Evolutionary conservation across 1,139 yeast species (phyloP).

Genomic region (Sugiyamaella neomexicana): DNA sequence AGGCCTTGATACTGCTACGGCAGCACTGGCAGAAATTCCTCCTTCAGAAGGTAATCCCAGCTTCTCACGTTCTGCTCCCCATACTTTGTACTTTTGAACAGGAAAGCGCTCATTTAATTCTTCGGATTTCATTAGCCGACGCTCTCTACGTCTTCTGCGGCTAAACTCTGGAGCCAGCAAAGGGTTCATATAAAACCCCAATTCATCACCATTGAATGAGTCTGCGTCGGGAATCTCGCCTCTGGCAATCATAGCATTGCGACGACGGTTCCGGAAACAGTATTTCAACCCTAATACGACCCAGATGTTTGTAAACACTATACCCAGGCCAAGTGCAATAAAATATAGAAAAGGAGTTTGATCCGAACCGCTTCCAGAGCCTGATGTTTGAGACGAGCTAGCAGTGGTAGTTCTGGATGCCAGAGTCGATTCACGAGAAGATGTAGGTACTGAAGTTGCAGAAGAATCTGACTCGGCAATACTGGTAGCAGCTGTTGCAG

Average conservation of each 20-base stretch:
- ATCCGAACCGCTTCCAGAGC: constrained; percentile 15
- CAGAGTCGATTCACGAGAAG: neutral
- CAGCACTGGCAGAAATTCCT: constrained; percentile 29
- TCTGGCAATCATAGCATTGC: constrained; percentile 22
- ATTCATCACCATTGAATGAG: constrained; percentile 22
- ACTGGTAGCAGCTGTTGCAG: neutral
- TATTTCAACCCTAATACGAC: constrained; percentile 41
- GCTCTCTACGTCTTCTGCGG: constrained; percentile 26
- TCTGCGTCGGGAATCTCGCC: constrained; percentile 22
- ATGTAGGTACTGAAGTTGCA: neutral
- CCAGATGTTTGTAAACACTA: constrained; percentile 43
- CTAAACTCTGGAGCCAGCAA: constrained; percentile 24
- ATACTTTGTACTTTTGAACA: constrained; percentile 51
- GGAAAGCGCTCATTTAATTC: constrained; percentile 72
- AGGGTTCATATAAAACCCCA: constrained; percentile 29
- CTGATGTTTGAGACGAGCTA: constrained; percentile 13
- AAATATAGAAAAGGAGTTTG: constrained; percentile 40
- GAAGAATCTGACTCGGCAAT: neutral
- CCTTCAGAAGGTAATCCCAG: constrained; percentile 31
- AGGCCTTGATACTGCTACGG: constrained; percentile 11
- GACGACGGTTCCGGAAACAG: constrained; percentile 37
- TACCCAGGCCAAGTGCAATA: constrained; percentile 44
- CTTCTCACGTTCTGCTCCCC: constrained; percentile 30
- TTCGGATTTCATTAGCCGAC: constrained; percentile 48
- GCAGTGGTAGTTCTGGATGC: constrained; percentile 16